Conservation (phyloP, 495 filamentous ascomycete genomes). For the Penicillium cosmopolitanum region DNA sequence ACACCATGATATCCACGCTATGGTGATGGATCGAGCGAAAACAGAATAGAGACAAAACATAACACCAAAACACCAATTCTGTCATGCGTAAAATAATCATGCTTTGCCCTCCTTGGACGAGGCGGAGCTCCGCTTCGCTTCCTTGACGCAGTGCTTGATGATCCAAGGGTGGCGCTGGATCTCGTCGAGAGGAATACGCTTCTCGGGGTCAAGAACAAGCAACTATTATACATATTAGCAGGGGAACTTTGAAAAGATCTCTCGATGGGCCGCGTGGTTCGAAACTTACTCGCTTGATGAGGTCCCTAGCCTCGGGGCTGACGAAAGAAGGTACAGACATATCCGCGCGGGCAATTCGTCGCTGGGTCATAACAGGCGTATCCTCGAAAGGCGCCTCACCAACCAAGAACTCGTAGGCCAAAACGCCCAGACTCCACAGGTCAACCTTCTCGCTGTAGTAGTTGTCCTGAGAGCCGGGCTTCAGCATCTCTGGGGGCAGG, state of each 20-base stretch:
- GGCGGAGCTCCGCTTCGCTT: slow-evolving; percentile 54
- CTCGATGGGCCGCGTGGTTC: not conserved
- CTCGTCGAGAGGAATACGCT: slow-evolving; percentile 86
- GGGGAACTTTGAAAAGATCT: slow-evolving; percentile 1
- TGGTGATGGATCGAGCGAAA: slow-evolving; percentile 8
- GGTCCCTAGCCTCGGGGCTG: slow-evolving; percentile 84
- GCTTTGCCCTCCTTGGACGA: slow-evolving; percentile 43
- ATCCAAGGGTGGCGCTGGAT: slow-evolving; percentile 96
- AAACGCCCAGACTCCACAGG: slow-evolving; percentile 90
- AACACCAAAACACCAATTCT: slow-evolving; percentile 26
- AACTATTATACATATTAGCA: slow-evolving; percentile 56
- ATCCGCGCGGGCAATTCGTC: slow-evolving; percentile 84
- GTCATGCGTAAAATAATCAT: slow-evolving; percentile 28
- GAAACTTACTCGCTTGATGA: slow-evolving; percentile 81
- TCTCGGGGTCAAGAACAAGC: slow-evolving; percentile 91
- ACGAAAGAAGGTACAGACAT: slow-evolving; percentile 92
- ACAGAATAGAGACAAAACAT: slow-evolving; percentile 16
- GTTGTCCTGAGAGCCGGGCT: slow-evolving; percentile 74
- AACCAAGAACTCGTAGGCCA: slow-evolving; percentile 96
- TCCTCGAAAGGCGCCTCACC: slow-evolving; percentile 98
- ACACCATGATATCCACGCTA: slow-evolving; percentile 13
- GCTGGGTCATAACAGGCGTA: slow-evolving; percentile 90
- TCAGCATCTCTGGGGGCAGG: slow-evolving; percentile 96
- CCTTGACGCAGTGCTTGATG: slow-evolving; percentile 89
- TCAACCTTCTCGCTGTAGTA: slow-evolving; percentile 95